Evolutionary conservation across 2,329 filamentous ascomycete species (phyloP).

Genomic region (Dothideomycetes sp.): DNA sequence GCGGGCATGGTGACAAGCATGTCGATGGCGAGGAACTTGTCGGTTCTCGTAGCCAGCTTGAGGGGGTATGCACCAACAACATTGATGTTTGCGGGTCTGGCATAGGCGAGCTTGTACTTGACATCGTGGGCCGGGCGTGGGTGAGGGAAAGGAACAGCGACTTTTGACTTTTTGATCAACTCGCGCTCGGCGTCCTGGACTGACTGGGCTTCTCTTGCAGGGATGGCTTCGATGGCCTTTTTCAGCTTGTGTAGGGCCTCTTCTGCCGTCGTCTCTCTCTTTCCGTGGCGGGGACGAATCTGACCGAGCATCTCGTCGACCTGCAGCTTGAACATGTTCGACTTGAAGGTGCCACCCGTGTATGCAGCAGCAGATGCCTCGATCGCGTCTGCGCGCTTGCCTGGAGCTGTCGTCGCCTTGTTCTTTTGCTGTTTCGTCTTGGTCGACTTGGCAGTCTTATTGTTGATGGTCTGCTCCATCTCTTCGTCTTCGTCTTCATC

Average conservation of each 20-base stretch:
- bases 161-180: constrained; percentile 52
- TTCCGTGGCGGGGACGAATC: constrained; percentile 47
- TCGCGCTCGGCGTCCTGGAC: constrained; percentile 59
- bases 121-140: constrained; percentile 64
- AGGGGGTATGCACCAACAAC: constrained; percentile 80
- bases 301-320: constrained; percentile 51
- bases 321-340: constrained; percentile 57
- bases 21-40: constrained; percentile 54
- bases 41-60: constrained; percentile 59
- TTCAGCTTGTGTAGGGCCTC: constrained; percentile 45
- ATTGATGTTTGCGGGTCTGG: constrained; percentile 66
- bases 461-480: constrained; percentile 1
- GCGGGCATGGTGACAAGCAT: constrained; percentile 78
- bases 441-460: neutral
- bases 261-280: constrained; percentile 42
- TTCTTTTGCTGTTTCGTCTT: constrained; percentile 6
- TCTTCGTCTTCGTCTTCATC: constrained; percentile 2
- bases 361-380: constrained; percentile 26
- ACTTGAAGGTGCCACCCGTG: constrained; percentile 49
- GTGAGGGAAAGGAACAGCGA: constrained; percentile 75
- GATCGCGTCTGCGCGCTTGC: constrained; percentile 9
- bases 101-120: constrained; percentile 72
- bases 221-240: constrained; percentile 44
- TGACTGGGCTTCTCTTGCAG: constrained; percentile 34
- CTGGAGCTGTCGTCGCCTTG: constrained; percentile 9